Evolutionary conservation across 2,329 filamentous ascomycete genomes (phyloP).

Genomic region (Penicillium vulpinum): DNA sequence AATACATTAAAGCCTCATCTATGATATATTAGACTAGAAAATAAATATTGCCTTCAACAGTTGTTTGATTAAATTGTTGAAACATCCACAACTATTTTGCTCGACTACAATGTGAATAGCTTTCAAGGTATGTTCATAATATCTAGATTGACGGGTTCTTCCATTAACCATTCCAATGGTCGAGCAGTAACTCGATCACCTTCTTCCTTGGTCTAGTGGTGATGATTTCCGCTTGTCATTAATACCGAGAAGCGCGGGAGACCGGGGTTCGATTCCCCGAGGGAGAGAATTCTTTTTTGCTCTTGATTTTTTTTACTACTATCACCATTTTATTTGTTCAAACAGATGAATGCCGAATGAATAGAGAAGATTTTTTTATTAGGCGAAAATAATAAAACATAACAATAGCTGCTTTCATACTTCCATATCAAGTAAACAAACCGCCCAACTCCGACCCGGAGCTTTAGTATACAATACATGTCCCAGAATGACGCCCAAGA

Average conservation of each 20-base stretch:
- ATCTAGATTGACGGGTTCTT: accelerated
- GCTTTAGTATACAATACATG: conserved; percentile 1
- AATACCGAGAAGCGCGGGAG: conserved; percentile 36
- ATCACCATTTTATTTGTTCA: not conserved
- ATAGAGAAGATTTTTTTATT: not conserved
- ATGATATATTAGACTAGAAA: not conserved
- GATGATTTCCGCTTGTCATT: conserved; percentile 44
- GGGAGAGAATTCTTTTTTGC: conserved; percentile 35
- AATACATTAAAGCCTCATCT: not conserved
- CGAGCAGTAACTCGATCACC: conserved; percentile 26
- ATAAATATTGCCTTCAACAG: accelerated
- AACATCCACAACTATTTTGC: not conserved
- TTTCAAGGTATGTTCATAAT: no score
- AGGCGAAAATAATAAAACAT: not conserved
- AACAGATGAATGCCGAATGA: not conserved
- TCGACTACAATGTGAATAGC: not conserved
- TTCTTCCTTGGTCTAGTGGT: conserved; percentile 42
- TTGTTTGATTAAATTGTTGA: not conserved
- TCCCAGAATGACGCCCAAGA: not conserved
- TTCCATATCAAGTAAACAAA: not conserved
- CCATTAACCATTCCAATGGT: conserved; percentile 27
- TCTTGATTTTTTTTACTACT: not conserved
- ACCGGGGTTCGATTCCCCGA: conserved; percentile 42
- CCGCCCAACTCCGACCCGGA: not conserved
- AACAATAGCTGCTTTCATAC: not conserved